Conservation (phyloP, 805 yeast species). For the Hyphopichia homilentoma region DNA sequence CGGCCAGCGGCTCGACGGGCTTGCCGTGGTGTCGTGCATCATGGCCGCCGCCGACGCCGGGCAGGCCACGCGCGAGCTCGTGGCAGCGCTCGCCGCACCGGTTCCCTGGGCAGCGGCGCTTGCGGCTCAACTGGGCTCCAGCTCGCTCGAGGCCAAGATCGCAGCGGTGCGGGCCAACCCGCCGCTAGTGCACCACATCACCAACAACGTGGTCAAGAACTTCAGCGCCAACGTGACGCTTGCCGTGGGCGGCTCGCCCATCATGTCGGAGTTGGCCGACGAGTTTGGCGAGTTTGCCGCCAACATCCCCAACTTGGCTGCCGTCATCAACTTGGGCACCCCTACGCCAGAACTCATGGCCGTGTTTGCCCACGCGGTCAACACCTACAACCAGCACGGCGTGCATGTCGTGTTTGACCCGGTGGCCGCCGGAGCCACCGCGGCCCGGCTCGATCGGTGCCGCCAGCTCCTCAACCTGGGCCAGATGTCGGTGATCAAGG, state of each 20-base stretch:
- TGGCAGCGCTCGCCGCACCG: constrained; percentile 22
- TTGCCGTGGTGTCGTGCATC: constrained; percentile 83
- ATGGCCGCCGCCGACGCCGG: constrained; percentile 62
- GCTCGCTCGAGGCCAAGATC: constrained; percentile 3
- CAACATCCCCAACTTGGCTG: constrained; percentile 45
- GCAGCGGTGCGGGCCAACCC: constrained; percentile 19
- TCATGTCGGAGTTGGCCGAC: constrained; percentile 71
- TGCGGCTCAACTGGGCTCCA: neutral
- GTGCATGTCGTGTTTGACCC: constrained; percentile 81
- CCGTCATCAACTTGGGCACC: constrained; percentile 77
- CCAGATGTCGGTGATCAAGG: constrained; percentile 67
- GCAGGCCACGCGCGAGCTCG: constrained; percentile 42
- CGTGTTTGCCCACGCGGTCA: constrained; percentile 48
- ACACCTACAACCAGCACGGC: constrained; percentile 51
- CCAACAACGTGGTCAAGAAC: constrained; percentile 84
- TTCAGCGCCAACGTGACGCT: constrained; percentile 83
- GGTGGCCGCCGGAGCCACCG: constrained; percentile 87
- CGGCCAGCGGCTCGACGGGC: constrained; percentile 63
- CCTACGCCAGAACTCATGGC: constrained; percentile 43
- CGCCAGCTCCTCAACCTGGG: constrained; percentile 52
- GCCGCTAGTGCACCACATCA: constrained; percentile 83
- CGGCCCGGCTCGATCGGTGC: constrained; percentile 48
- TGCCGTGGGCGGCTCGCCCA: constrained; percentile 83
- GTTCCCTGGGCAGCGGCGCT: constrained; percentile 17
- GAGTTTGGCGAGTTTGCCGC: constrained; percentile 68